Base-by-base conservation (phyloP, 306 rosid species). In the Oxytropis ochrocephala region DNA sequence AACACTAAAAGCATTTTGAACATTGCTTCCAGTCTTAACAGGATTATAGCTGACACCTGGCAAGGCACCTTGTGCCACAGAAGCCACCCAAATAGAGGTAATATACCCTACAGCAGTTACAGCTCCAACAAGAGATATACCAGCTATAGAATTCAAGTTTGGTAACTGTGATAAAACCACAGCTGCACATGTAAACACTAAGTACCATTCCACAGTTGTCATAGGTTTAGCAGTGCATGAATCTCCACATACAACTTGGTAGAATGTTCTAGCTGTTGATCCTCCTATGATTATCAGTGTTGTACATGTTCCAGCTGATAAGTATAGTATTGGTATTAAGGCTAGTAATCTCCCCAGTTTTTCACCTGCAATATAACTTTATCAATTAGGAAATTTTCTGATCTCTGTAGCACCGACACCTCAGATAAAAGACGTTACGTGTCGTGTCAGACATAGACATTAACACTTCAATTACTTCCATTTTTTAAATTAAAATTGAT, bases 231-330 rank as follows among this genome's bases (percentile, higher is more conserved):
- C 54, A 4, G 77, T 62, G 79, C 88, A 84, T 19, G 88, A 32
- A 2, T 61, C 41, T 8, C 85, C 85, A 43, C 88, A 84, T 11
- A 73, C 27, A 6, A 84, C 78, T 47, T 84, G 75, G 8, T 77
- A 84, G 73, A 84, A 80, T 63, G 73, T 57, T 30, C 84, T 84
- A 0, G 75, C 78, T 4, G 88, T 80, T 33, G 85, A 61, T 54
- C 86, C 89, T 64, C 94, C 90, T 47, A 88, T 64, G 64, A 88
- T 85, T 10, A 88, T 85, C 42, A 85, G 13, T 8, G 87, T 78
- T 0, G 83, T 63, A 16, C 88, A 85, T 27, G 88, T 85, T 6
- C 90, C 90, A 0, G 83, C 88, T 48, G 88, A 76, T 19, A 88
- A 81, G 62, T 88, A 88, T 64, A 83, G n/a, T 18, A 77, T 82